Base-by-base conservation (phyloP, 768 basidiomycete genomes). In the Pleurotus djamor region DNA sequence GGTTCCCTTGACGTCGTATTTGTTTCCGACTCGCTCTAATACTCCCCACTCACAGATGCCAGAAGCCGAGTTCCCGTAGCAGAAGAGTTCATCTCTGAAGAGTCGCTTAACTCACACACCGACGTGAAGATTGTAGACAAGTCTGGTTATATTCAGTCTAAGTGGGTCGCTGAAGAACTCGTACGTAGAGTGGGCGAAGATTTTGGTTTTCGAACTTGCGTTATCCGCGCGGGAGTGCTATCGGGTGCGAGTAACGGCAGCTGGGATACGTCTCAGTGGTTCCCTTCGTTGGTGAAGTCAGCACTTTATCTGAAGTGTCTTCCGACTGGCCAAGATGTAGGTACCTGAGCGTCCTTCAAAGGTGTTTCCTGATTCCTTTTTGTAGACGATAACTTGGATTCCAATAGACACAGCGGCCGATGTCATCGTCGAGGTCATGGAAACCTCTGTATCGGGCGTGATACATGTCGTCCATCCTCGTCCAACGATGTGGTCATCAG, bases 261-360 rank as follows among this genome's bases (percentile, higher is more conserved):
- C 32, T 80, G 79, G 78, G 74, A 74, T 54, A 63, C 65, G 17
- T 62, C 63, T 4, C 75, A 80, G 17, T 80, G 79, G 79, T 67
- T 79, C 44, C 77, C 78, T 1, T 59, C 68, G 14, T 57, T 80
- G 10, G 67, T 78, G 3, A 65, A 71, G 41, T 71, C 68, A 4
- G 68, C 65, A 10, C 36, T 62, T 6, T 59, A 59, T 10, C 33
- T 74, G 4, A 63, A 66, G 7, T 71, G 66, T 52, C 65, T 78
- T 4, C 77, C 77, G 0, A 61, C 68, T 7, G 64, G 61, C 1
- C 35, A 68, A 7, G 67, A 65, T 16, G 76, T 75, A 55, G 61
- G 71, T 68, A 3, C 33, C 41, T 5, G 12, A 9, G 52, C 43
- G 52, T 37, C 59, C 12, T 5, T n/a, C 32, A 17, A 38, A 60